Evolutionary conservation across 2,329 filamentous ascomycete species (phyloP).

Genomic region (Pyrenophora tritici-repentis): DNA sequence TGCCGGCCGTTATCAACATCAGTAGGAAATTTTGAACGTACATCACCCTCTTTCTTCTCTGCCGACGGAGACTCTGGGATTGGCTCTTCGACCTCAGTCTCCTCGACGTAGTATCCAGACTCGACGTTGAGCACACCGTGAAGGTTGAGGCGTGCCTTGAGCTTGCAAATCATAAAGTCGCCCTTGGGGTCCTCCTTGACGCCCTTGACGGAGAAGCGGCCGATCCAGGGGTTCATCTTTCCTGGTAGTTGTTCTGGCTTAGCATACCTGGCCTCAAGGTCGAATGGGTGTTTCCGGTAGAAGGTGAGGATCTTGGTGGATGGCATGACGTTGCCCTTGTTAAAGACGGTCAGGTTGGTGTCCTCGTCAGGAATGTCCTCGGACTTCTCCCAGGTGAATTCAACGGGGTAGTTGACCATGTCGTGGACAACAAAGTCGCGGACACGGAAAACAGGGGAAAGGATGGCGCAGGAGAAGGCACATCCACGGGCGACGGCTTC

Average conservation of each 20-base stretch:
- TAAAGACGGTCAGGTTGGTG: slow-evolving; percentile 95
- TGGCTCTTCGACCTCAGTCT: slow-evolving; percentile 95
- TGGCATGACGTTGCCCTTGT: slow-evolving; percentile 93
- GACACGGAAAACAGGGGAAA: slow-evolving; percentile 97
- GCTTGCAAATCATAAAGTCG: slow-evolving; percentile 99
- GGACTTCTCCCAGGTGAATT: slow-evolving; percentile 99
- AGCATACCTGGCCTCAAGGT: slow-evolving; percentile 91
- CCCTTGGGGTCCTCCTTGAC: slow-evolving; percentile 92
- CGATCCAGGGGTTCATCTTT: slow-evolving; percentile 92
- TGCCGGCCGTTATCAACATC: slow-evolving; percentile 28
- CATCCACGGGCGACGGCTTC: slow-evolving; percentile 95
- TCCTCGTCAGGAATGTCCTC: slow-evolving; percentile 98
- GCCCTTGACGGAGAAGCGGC: slow-evolving; percentile 95
- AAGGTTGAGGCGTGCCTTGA: slow-evolving; percentile 95
- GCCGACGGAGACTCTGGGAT: slow-evolving; percentile 70
- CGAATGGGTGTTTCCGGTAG: slow-evolving; percentile 97
- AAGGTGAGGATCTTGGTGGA: slow-evolving; percentile 99
- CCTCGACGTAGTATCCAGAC: slow-evolving; percentile 96
- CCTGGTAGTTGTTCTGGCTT: slow-evolving; percentile 85
- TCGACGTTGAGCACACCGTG: slow-evolving; percentile 97
- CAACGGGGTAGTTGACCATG: slow-evolving; percentile 96
- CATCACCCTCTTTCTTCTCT: slow-evolving; percentile 68
- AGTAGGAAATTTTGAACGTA: slow-evolving; percentile 57
- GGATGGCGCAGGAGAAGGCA: slow-evolving; percentile 95
- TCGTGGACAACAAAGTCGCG: slow-evolving; percentile 98